These are phyloP conservation scores for Pythium phragmiticola DNA, from an alignment of 352 stramenopile genomes.

Conservation along the genomic window DNA sequence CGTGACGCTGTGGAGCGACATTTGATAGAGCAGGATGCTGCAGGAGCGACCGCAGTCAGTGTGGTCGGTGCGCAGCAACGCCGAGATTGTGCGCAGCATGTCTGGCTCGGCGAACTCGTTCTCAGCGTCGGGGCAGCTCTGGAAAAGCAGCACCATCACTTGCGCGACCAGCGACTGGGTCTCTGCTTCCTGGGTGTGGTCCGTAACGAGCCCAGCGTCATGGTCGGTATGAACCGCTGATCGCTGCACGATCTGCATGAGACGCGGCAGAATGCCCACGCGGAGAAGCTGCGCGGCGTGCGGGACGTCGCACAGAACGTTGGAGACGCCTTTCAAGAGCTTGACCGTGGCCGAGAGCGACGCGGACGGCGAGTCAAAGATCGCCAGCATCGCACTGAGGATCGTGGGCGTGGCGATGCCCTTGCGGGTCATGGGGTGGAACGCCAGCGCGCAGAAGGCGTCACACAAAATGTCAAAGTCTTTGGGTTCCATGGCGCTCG, in stretches of 20 bases:
- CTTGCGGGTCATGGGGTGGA: slow-evolving; percentile 46
- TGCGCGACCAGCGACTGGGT: slow-evolving; percentile 27
- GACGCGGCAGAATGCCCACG: slow-evolving; percentile 25
- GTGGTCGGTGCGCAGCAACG: slow-evolving; percentile 23
- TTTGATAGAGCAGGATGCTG: slow-evolving; percentile 51
- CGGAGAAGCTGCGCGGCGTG: slow-evolving; percentile 30
- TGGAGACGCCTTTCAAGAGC: slow-evolving; percentile 48
- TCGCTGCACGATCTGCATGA: slow-evolving; percentile 28
- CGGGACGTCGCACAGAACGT: slow-evolving; percentile 43
- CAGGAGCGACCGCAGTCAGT: slow-evolving; percentile 44
- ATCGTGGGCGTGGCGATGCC: slow-evolving; percentile 45
- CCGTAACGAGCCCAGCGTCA: neutral
- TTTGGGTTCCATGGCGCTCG: slow-evolving; percentile 45
- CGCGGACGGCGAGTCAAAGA: slow-evolving; percentile 32
- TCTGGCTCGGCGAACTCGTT: slow-evolving; percentile 33
- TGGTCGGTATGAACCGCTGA: neutral
- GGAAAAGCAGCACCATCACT: slow-evolving; percentile 35
- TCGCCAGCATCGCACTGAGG: slow-evolving; percentile 41
- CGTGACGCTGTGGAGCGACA: slow-evolving; percentile 48
- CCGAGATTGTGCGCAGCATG: slow-evolving; percentile 24
- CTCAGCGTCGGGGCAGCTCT: slow-evolving; percentile 31
- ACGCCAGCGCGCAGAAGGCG: slow-evolving; percentile 59
- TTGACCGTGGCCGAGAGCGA: slow-evolving; percentile 33
- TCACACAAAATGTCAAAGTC: slow-evolving; percentile 68
- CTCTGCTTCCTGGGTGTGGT: neutral